These are phyloP conservation scores for Coprinopsis sp. DNA, from an alignment of 768 basidiomycete species.

Conservation along the genomic window DNA sequence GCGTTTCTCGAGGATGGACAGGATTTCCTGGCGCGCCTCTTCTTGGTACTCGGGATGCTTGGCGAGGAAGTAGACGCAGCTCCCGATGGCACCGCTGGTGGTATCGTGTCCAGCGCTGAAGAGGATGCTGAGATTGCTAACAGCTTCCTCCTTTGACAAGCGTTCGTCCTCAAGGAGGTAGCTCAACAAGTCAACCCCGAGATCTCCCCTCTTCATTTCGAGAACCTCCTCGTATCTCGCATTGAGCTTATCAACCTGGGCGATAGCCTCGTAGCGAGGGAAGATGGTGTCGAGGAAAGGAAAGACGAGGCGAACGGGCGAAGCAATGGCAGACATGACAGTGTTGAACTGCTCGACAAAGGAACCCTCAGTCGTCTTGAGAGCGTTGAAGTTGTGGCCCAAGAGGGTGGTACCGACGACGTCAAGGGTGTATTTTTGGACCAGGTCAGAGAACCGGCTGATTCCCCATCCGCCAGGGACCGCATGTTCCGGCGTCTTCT, in stretches of 20 bases:
- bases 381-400: constrained; percentile 33
- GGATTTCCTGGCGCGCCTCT: constrained; percentile 32
- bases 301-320: constrained; percentile 28
- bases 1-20: constrained; percentile 23
- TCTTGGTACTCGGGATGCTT: constrained; percentile 32
- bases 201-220: constrained; percentile 24
- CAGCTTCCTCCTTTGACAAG: constrained; percentile 29
- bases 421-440: constrained; percentile 23
- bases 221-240: constrained; percentile 23
- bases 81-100: constrained; percentile 34
- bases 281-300: constrained; percentile 27
- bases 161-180: constrained; percentile 30
- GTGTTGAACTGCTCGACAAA: constrained; percentile 33
- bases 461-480: neutral
- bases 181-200: constrained; percentile 31
- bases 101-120: constrained; percentile 41
- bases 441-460: constrained; percentile 19
- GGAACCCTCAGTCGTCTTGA: constrained; percentile 25
- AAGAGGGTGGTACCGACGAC: constrained; percentile 33
- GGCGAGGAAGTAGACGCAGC: constrained; percentile 31
- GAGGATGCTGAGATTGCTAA: constrained; percentile 31
- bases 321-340: constrained; percentile 32
- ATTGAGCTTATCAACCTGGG: constrained; percentile 26
- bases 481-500: no score
- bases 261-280: constrained; percentile 25